phyloP scores from a whole-genome alignment of 2,329 filamentous ascomycete species.

The Fusarium robinianum region DNA sequence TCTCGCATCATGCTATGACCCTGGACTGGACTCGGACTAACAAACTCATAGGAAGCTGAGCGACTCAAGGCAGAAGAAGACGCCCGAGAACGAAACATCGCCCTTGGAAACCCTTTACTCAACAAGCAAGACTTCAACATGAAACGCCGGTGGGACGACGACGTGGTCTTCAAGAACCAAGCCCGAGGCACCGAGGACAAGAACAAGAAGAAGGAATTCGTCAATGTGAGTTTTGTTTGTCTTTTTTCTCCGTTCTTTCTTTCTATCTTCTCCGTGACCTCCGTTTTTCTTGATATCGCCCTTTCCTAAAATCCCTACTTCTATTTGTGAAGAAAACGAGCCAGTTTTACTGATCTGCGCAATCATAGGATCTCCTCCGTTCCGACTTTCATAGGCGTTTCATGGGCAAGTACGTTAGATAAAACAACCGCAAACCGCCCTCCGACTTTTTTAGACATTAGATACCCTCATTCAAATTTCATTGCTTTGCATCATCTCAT shows the following conservation, averaged over 20 bases:
- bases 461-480: conserved; percentile 34
- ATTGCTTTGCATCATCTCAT: conserved; percentile 12
- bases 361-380: conserved; percentile 78
- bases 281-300: conserved; percentile 7
- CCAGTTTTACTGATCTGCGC: too few relatives aligned
- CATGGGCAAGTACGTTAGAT: conserved; percentile 74
- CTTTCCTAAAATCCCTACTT: too few relatives aligned
- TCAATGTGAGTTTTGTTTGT: conserved; percentile 70
- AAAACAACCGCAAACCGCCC: conserved; percentile 30
- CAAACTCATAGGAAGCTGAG: conserved; percentile 68
- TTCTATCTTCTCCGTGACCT: background rate
- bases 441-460: conserved; percentile 33
- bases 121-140: conserved; percentile 89
- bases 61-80: conserved; percentile 81
- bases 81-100: conserved; percentile 84
- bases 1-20: background rate
- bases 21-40: conserved; percentile 17
- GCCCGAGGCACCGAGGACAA: conserved; percentile 92
- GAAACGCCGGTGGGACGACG: conserved; percentile 95
- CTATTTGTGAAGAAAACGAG: background rate
- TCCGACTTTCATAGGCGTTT: conserved; percentile 98
- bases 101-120: conserved; percentile 87
- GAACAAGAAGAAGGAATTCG: conserved; percentile 88
- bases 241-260: conserved; percentile 5
- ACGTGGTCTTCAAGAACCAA: conserved; percentile 99